Conservation (phyloP, 805 yeast genomes). For the Schwanniomyces vanrijiae region DNA sequence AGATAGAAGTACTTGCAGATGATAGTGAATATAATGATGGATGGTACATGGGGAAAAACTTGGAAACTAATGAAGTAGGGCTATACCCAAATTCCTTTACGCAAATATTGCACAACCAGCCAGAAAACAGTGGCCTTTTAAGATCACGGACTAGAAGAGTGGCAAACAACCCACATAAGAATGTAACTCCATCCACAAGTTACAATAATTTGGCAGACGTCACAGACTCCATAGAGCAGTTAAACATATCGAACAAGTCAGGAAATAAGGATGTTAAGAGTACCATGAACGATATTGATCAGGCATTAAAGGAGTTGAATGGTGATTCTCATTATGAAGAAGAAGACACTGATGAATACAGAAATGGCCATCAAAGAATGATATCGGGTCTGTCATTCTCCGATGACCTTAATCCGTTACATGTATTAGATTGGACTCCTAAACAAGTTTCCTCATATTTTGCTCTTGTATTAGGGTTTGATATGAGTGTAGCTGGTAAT, state of each 20-base stretch:
- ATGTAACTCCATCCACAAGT: slow-evolving; percentile 12
- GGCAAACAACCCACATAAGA: slow-evolving; percentile 9
- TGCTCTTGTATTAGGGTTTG: slow-evolving; percentile 66
- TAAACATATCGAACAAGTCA: slow-evolving; percentile 11
- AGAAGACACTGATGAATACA: background rate
- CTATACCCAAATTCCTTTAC: slow-evolving; percentile 91
- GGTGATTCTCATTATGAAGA: slow-evolving; percentile 11
- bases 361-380: slow-evolving; percentile 6
- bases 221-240: slow-evolving; percentile 6
- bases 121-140: slow-evolving; percentile 15
- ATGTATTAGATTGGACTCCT: slow-evolving; percentile 74
- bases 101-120: slow-evolving; percentile 37
- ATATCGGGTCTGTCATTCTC: slow-evolving; percentile 15
- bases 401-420: slow-evolving; percentile 44
- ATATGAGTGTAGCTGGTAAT: slow-evolving; percentile 68
- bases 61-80: slow-evolving; percentile 74
- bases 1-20: slow-evolving; percentile 84
- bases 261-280: slow-evolving; percentile 41
- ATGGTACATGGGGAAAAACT: slow-evolving; percentile 90
- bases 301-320: slow-evolving; percentile 65
- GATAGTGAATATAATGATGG: slow-evolving; percentile 95
- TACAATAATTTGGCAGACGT: slow-evolving; percentile 7
- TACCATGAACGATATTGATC: slow-evolving; percentile 71
- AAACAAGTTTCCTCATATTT: slow-evolving; percentile 82
- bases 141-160: slow-evolving; percentile 57